Evolutionary conservation across 2,329 filamentous ascomycete species (phyloP), one percentile per base, ranked within the genome.

Genomic region (Teratosphaeria pseudoeucalypti): DNA sequence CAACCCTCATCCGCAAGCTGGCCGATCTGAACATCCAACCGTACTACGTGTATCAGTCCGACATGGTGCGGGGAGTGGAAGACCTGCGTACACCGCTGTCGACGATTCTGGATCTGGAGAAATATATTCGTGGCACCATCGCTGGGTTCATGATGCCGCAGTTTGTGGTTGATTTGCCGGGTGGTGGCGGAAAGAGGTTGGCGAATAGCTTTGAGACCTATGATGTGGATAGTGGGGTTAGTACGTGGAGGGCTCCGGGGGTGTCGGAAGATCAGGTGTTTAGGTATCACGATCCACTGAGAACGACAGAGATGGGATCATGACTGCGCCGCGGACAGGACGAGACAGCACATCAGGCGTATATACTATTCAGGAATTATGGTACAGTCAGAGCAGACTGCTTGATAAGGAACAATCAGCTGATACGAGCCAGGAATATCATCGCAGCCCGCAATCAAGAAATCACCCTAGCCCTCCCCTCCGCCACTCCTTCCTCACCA

Each of bases 41-140:
- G 6, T 86, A 86, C 69, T 87, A 87, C 65, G 79, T 87, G 57
- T 87, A 86, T 69, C 83, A 85, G 66, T 81, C 81, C 54, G 84
- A 87, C 68, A 82, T 86, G 79, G 82, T 85, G 9, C 71, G 75
- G 32, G 81, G 79, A 53, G 76, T 83, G 2, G 84, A 87, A 72
- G 83, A 87, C 65, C 74, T 86, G 26, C 81, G 84, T 7, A 87
- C 84, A 0, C 82, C 83, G 2, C 75, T 87, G 11, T 75, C 77
- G 52, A 82, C 79, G 1, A 84, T 84, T 54, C 75, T 86, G 16
- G 73, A 82, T 19, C 73, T 87, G 0, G 83, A 87, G 68, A 75
- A 78, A 26, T 68, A 81, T 52, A 76, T 87, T 58, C 80, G 82
- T 11, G 84, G 84, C 34, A 82, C 78, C 0, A 81, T 85, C 53